Conservation (phyloP, 352 stramenopile species). For the Pythium biforme region DNA sequence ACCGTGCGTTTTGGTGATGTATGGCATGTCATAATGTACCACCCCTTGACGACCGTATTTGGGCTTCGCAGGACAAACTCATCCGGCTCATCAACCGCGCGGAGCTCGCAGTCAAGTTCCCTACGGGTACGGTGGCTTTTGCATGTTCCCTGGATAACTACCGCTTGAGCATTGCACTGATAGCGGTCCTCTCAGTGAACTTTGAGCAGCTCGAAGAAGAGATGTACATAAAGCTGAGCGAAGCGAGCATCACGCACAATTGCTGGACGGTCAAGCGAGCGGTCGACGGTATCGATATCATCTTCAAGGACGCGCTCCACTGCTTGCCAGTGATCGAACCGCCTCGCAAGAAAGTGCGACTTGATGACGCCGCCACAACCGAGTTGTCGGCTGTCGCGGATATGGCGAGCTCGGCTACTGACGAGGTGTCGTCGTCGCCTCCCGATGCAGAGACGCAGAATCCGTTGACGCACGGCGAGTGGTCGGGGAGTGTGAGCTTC, state of each 20-base stretch:
- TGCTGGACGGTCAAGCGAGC: constrained; percentile 71
- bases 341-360: constrained; percentile 61
- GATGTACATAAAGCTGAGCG: constrained; percentile 62
- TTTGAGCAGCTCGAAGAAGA: constrained; percentile 86
- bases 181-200: constrained; percentile 54
- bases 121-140: constrained; percentile 32
- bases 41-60: neutral
- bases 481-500: constrained; percentile 79
- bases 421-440: constrained; percentile 8
- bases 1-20: constrained; percentile 36
- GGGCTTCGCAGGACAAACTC: constrained; percentile 64
- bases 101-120: constrained; percentile 79
- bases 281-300: constrained; percentile 74
- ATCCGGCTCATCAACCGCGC: constrained; percentile 81
- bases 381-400: constrained; percentile 1
- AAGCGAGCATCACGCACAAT: constrained; percentile 62
- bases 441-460: constrained; percentile 39
- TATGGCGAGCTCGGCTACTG: constrained; percentile 9
- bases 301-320: constrained; percentile 76
- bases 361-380: constrained; percentile 32
- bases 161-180: neutral
- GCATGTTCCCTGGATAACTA: too few relatives aligned
- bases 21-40: neutral
- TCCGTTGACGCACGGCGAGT: constrained; percentile 61
- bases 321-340: constrained; percentile 70